phyloP scores from a whole-genome alignment of 345 rosid genomes.

The Erucastrum elatum region DNA sequence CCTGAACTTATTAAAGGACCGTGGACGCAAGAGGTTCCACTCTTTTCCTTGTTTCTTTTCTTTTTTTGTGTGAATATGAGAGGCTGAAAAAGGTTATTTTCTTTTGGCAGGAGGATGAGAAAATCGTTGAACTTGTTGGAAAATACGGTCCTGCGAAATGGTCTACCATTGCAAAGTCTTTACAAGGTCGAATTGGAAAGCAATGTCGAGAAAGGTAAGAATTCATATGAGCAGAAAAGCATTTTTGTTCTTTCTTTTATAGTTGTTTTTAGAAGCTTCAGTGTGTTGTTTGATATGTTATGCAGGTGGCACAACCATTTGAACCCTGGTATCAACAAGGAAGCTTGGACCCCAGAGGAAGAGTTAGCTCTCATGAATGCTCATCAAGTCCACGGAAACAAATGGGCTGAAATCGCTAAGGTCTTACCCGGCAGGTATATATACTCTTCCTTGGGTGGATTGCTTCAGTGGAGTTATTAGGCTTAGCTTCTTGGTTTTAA shows the following conservation, averaged over 20 bases:
- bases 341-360: slow-evolving; percentile 93
- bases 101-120: slow-evolving; percentile 78
- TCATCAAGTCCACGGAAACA: slow-evolving; percentile 76
- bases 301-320: slow-evolving; percentile 99
- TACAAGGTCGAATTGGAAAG: slow-evolving; percentile 97
- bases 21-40: slow-evolving; percentile 87
- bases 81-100: slow-evolving; percentile 10
- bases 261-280: slow-evolving; percentile 18
- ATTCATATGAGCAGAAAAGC: slow-evolving; percentile 7
- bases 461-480: background rate
- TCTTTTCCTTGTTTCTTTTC: background rate
- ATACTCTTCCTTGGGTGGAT: background rate
- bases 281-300: slow-evolving; percentile 12
- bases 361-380: slow-evolving; percentile 81
- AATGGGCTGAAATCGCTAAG: slow-evolving; percentile 98
- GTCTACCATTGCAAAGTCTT: slow-evolving; percentile 86
- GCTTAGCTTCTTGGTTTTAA: background rate
- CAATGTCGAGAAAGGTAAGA: slow-evolving; percentile 95
- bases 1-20: slow-evolving; percentile 98
- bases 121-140: slow-evolving; percentile 72
- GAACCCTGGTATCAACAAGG: slow-evolving; percentile 91
- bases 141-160: slow-evolving; percentile 88
- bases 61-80: background rate
- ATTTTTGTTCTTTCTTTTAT: background rate
- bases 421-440: slow-evolving; percentile 95